Evolutionary conservation across 2,329 filamentous ascomycete genomes (phyloP).

Genomic region (Parastagonospora avenae): DNA sequence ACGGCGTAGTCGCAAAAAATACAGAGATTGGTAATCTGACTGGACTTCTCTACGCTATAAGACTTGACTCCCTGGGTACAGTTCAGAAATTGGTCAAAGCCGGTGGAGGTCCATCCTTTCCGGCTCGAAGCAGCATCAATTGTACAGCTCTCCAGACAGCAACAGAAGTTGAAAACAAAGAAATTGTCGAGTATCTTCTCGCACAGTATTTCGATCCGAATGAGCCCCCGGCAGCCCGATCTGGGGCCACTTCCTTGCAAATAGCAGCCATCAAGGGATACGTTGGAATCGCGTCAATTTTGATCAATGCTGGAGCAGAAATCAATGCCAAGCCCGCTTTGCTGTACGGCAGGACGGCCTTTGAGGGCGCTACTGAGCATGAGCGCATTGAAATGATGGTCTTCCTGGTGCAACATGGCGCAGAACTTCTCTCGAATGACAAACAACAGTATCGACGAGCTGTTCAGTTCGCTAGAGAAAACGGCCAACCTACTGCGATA

Average conservation of each 20-base stretch:
- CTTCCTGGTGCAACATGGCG: background rate
- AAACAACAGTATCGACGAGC: background rate
- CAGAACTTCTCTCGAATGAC: background rate
- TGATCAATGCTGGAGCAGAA: conserved; percentile 4
- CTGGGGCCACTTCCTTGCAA: conserved; percentile 10
- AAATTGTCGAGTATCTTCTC: conserved; percentile 9
- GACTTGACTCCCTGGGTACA: background rate
- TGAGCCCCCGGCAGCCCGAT: background rate
- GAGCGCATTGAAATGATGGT: conserved; percentile 13
- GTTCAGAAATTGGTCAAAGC: background rate
- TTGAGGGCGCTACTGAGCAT: conserved; percentile 12
- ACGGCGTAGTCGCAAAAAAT: no score
- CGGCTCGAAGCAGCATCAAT: background rate
- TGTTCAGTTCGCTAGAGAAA: background rate
- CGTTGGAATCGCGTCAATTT: conserved; percentile 3
- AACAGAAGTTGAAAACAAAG: conserved; percentile 1
- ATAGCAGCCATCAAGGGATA: conserved; percentile 10
- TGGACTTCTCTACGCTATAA: background rate
- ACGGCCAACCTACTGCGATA: background rate
- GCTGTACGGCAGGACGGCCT: conserved; percentile 7
- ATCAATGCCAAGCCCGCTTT: conserved; percentile 2
- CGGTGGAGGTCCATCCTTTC: background rate
- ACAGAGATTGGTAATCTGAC: no score
- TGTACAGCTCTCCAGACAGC: conserved; percentile 8
- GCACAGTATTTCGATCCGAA: conserved; percentile 1